Percentiles rank a stretch among this genome's conserved stretches.
These are phyloP conservation scores for Aspergillus glaucus DNA, from an alignment of 2,329 filamentous ascomycete species.

Conservation along the genomic window DNA sequence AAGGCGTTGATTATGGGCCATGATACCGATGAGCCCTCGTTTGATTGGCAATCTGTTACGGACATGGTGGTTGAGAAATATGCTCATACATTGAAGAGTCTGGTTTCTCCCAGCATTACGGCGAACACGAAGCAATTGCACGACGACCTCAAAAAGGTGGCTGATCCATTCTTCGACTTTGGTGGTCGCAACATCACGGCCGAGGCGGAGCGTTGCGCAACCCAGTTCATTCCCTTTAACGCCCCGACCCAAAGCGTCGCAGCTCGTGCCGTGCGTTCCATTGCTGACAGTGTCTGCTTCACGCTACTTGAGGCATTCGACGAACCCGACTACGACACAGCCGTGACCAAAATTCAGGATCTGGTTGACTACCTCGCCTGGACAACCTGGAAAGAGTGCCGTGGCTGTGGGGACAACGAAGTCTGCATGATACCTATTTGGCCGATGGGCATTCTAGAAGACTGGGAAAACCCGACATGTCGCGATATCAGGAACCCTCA, in stretches of 20 bases:
- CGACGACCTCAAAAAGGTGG: slow-evolving; percentile 20
- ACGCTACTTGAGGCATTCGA: slow-evolving; percentile 21
- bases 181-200: slow-evolving; percentile 17
- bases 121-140: slow-evolving; percentile 17
- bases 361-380: slow-evolving; percentile 51
- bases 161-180: slow-evolving; percentile 33
- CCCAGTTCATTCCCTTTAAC: slow-evolving; percentile 27
- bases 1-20: slow-evolving; percentile 33
- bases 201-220: slow-evolving; percentile 28
- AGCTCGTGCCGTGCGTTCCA: slow-evolving; percentile 20
- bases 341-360: slow-evolving; percentile 26
- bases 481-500: slow-evolving; percentile 20
- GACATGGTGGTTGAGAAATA: slow-evolving; percentile 63
- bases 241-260: slow-evolving; percentile 14
- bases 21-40: slow-evolving; percentile 17
- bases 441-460: slow-evolving; percentile 51
- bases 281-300: slow-evolving; percentile 27
- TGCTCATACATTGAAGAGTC: slow-evolving; percentile 46
- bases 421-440: slow-evolving; percentile 60
- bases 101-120: slow-evolving; percentile 21
- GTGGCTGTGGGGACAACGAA: slow-evolving; percentile 48
- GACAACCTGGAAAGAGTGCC: slow-evolving; percentile 55
- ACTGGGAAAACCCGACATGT: slow-evolving; percentile 49
- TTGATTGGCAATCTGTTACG: slow-evolving; percentile 62
- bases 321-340: slow-evolving; percentile 15